These are phyloP conservation scores for Pythium apleroticum DNA, from an alignment of 352 stramenopile species.

Conservation along the genomic window DNA sequence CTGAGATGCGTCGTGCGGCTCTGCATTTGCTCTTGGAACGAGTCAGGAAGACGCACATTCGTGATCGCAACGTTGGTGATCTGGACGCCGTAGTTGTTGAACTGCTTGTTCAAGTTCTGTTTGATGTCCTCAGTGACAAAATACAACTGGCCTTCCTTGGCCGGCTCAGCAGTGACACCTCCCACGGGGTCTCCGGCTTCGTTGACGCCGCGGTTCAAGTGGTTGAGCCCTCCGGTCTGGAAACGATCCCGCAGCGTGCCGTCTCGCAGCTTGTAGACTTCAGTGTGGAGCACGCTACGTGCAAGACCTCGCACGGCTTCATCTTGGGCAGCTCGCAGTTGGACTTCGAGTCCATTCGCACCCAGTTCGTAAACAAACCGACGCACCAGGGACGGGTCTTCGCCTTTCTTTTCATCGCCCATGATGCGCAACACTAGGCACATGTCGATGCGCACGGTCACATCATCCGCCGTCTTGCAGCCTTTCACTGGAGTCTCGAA, in stretches of 20 bases:
- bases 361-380: slow-evolving; percentile 90
- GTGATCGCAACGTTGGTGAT: slow-evolving; percentile 71
- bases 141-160: slow-evolving; percentile 32
- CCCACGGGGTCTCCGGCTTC: slow-evolving; percentile 19
- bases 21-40: slow-evolving; percentile 68
- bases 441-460: slow-evolving; percentile 87
- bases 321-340: slow-evolving; percentile 80
- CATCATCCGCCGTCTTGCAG: slow-evolving; percentile 88
- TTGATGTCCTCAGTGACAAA: slow-evolving; percentile 70
- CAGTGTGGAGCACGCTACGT: slow-evolving; percentile 84
- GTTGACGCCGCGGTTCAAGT: slow-evolving; percentile 21
- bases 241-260: slow-evolving; percentile 69
- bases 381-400: slow-evolving; percentile 82
- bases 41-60: slow-evolving; percentile 57
- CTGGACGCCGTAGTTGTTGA: slow-evolving; percentile 71
- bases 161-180: slow-evolving; percentile 15
- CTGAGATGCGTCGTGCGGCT: slow-evolving; percentile 65
- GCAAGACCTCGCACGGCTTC: slow-evolving; percentile 79
- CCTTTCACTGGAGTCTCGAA: slow-evolving; percentile 88
- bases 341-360: slow-evolving; percentile 78
- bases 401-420: slow-evolving; percentile 75
- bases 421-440: slow-evolving; percentile 90
- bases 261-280: slow-evolving; percentile 85
- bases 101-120: slow-evolving; percentile 61
- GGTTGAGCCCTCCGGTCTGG: slow-evolving; percentile 47